A percentile compares a stretch with the other conserved stretches of the same genome.
Evolutionary conservation across 768 basidiomycete species (phyloP).

Genomic region (Podaxis rugospora): DNA sequence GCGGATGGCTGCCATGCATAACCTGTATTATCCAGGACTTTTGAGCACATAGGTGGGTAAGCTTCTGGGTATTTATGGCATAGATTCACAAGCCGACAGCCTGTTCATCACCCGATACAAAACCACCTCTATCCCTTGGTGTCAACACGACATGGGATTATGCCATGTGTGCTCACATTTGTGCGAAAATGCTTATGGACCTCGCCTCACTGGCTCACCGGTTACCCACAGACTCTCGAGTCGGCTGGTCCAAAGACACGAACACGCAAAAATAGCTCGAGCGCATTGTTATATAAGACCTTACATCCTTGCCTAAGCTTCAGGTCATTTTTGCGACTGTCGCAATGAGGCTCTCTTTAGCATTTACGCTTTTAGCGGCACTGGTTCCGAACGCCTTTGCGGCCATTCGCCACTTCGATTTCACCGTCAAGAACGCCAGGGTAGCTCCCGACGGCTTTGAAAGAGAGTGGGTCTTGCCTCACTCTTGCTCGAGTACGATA

Average conservation of each 20-base stretch:
- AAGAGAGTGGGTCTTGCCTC: slow-evolving; percentile 16
- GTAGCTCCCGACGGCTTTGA: slow-evolving; percentile 47
- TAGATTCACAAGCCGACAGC: background rate
- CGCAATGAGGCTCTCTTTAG: slow-evolving; percentile 1
- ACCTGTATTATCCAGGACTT: background rate
- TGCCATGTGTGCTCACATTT: background rate
- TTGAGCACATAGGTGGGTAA: slow-evolving; percentile 6
- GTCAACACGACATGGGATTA: background rate
- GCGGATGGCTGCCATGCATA: background rate
- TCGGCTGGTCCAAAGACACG: background rate
- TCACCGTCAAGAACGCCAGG: slow-evolving; percentile 34
- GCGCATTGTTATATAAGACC: background rate
- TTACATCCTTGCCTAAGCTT: background rate
- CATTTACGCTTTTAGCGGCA: background rate
- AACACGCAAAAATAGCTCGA: slow-evolving; percentile 1
- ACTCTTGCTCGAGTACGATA: background rate
- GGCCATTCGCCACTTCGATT: slow-evolving; percentile 6
- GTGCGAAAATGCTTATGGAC: background rate
- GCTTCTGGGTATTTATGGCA: background rate
- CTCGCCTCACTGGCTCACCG: background rate
- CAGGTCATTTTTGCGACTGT: background rate
- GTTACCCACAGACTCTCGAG: background rate
- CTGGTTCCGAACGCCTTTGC: background rate
- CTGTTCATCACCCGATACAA: background rate
- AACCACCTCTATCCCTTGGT: background rate